A percentile compares a stretch with the other conserved stretches of the same genome.
These are phyloP conservation scores for Actinidia arguta DNA, from an alignment of 179 eudicot species.

Conservation along the genomic window DNA sequence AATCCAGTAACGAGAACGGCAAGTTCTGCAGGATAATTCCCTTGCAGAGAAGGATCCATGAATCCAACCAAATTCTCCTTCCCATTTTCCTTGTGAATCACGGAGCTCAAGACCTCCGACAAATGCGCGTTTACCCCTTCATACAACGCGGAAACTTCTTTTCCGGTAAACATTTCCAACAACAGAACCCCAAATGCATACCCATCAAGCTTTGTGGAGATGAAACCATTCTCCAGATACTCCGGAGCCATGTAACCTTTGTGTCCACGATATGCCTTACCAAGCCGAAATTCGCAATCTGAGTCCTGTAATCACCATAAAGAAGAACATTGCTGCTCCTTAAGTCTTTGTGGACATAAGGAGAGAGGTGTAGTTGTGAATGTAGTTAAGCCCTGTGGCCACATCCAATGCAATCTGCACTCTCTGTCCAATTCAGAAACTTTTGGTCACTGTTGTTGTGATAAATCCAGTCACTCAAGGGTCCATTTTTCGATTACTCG, in stretches of 20 bases:
- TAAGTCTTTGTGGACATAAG: slow-evolving; percentile 73
- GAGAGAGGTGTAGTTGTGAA: slow-evolving; percentile 80
- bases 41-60: slow-evolving; percentile 70
- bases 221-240: slow-evolving; percentile 66
- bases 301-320: slow-evolving; percentile 70
- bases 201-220: slow-evolving; percentile 83
- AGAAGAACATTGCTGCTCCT: slow-evolving; percentile 71
- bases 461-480: slow-evolving; percentile 74
- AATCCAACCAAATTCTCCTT: slow-evolving; percentile 39
- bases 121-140: slow-evolving; percentile 33
- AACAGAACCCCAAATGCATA: slow-evolving; percentile 81
- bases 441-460: slow-evolving; percentile 35
- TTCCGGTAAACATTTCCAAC: slow-evolving; percentile 77
- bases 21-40: slow-evolving; percentile 64
- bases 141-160: slow-evolving; percentile 40
- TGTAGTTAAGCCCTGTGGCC: slow-evolving; percentile 82
- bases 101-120: slow-evolving; percentile 40
- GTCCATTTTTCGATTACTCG: slow-evolving; percentile 80
- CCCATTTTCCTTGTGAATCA: slow-evolving; percentile 39
- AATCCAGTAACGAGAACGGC: slow-evolving; percentile 49
- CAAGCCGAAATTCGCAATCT: slow-evolving; percentile 72
- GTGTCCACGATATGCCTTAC: slow-evolving; percentile 64
- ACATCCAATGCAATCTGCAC: slow-evolving; percentile 78
- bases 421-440: slow-evolving; percentile 73
- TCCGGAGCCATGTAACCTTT: slow-evolving; percentile 81